These are phyloP conservation scores for peach (Prunus persica) DNA, from an alignment of 306 rosid genomes.

Conservation along the genomic window DNA sequence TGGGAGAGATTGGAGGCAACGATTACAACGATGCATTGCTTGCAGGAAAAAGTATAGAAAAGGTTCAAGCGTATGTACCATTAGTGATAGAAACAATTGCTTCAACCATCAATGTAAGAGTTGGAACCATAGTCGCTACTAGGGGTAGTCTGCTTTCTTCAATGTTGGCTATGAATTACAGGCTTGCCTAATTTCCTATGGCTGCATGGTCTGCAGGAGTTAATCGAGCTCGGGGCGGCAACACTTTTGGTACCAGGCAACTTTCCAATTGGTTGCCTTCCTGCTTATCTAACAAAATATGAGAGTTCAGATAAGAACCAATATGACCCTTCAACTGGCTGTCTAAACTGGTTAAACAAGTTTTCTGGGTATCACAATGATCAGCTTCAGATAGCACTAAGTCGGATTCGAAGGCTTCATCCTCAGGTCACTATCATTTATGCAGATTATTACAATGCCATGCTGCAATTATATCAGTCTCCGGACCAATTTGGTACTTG, in stretches of 20 bases:
- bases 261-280: not conserved
- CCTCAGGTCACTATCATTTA: constrained; percentile 3
- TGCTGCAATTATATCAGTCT: not conserved
- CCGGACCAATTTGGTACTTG: not conserved
- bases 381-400: not conserved
- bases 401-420: constrained; percentile 5
- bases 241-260: constrained; percentile 9
- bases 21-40: constrained; percentile 40
- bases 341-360: constrained; percentile 5
- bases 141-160: not conserved
- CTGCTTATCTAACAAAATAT: not conserved
- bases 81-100: constrained; percentile 26
- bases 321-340: not conserved
- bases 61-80: constrained; percentile 34
- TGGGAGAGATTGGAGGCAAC: constrained; percentile 69
- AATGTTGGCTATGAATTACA: not conserved
- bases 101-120: constrained; percentile 29
- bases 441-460: constrained; percentile 7
- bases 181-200: not conserved
- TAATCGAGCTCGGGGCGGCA: not conserved
- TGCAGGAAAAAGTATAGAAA: not conserved
- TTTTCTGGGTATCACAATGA: constrained; percentile 9
- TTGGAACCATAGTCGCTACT: not conserved
- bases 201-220: not conserved
- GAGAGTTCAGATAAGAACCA: not conserved